Percentiles rank a stretch among this genome's conserved stretches.
Conservation (phyloP, 257 asterid genomes). For the Solanum sejunctum region DNA sequence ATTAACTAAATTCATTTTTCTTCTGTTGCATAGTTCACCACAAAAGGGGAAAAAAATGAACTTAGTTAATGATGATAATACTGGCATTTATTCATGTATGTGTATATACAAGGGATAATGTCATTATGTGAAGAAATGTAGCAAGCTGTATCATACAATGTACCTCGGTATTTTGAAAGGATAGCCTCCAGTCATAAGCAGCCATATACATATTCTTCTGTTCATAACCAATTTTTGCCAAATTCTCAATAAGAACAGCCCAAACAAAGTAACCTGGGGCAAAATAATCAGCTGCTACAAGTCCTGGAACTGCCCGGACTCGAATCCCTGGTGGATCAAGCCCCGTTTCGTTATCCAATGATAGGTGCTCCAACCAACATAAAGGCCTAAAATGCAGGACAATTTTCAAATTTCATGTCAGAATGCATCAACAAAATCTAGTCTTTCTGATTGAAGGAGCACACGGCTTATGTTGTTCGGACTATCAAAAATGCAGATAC, state of each 20-base stretch:
- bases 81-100: neutral
- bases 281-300: constrained; percentile 6
- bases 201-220: constrained; percentile 12
- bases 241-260: constrained; percentile 7
- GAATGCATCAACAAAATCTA: neutral
- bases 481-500: neutral
- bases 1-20: neutral
- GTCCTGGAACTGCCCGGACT: constrained; percentile 10
- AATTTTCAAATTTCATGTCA: neutral
- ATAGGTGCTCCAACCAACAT: neutral
- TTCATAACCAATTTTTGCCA: constrained; percentile 6
- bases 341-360: neutral
- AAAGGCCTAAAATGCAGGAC: neutral
- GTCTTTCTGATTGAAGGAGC: neutral
- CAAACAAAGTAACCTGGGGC: constrained; percentile 2
- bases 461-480: neutral
- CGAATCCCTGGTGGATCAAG: constrained; percentile 14
- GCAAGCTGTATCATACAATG: neutral
- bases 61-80: neutral
- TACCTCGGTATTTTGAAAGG: constrained; percentile 7
- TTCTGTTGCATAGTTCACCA: neutral
- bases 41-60: neutral
- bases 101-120: neutral
- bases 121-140: neutral
- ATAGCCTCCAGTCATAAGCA: constrained; percentile 13